Evolutionary conservation across 1,139 yeast genomes (phyloP), one percentile per base, ranked within the genome.

Genomic region (Pichia sp.): DNA sequence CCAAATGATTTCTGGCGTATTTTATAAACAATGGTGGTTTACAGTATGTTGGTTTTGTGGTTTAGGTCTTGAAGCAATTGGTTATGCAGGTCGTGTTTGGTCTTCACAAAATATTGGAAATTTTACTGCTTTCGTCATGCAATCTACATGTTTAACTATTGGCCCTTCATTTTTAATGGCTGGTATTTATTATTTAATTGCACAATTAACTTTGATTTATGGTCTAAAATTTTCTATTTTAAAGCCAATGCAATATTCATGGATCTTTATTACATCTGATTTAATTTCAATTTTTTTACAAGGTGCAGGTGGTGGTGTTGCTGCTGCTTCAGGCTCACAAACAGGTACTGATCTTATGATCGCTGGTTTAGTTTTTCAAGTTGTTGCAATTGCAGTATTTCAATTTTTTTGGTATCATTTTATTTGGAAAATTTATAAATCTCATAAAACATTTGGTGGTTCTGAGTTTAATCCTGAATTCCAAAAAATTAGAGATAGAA

Each of bases 111-210:
- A 70, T 52, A 66, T 76, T 53, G 40, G 52, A n/a, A 63, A 67
- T 43, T 54, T 68, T 46, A 64, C 74, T 51, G 70, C 70, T 44
- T 89, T 73, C 62, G 65, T 86, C 47, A 66, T 81, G 54, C 96
- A 89, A 65, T 78, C 81, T 55, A 76, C 83, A 46, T 70, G 84
- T 51, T 70, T 88, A 53, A 87, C 95, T 0, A 69, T 89, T 46
- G 92, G 89, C 0, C 97, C 97, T 0, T 92, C 92, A 6, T 88
- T 90, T 64, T 73, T 86, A 47, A 86, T 87, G 89, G 97, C 86
- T 4, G 96, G 95, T 4, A 73, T 89, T 7, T 89, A 89, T 66
- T 86, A 79, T 59, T 68, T 83, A 45, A 73, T 88, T 58, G 94
- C 89, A 4, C 88, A 86, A 64, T 58, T 85, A 54, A 79, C 85